Conservation (phyloP, 1,284 basidiomycete species). For the Puccinia coronata region DNA sequence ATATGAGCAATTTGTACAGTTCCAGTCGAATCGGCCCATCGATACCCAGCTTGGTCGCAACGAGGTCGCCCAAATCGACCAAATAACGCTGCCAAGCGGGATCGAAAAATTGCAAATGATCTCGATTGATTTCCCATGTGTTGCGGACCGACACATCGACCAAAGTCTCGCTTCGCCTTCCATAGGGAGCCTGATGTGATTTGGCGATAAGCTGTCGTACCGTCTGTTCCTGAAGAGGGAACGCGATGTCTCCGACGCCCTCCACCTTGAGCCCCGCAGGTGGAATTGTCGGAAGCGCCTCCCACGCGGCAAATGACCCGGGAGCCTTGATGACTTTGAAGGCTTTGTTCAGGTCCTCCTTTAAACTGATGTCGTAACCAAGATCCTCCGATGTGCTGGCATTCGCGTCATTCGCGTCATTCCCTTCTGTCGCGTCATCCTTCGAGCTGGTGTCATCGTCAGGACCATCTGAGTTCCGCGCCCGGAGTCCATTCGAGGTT, state of each 20-base stretch:
- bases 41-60: not conserved
- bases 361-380: not conserved
- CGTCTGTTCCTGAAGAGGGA: not conserved
- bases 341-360: not conserved
- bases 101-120: slow-evolving; percentile 12
- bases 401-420: too few relatives aligned
- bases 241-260: not conserved
- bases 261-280: slow-evolving; percentile 7
- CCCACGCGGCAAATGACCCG: slow-evolving; percentile 10
- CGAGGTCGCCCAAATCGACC: not conserved
- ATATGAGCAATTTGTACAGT: not conserved
- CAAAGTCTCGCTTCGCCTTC: not conserved
- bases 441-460: too few relatives aligned
- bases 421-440: too few relatives aligned
- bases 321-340: not conserved
- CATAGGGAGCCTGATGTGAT: slow-evolving; percentile 9
- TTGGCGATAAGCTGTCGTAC: slow-evolving; percentile 6
- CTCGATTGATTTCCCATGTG: not conserved
- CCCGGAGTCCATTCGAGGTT: too few relatives aligned
- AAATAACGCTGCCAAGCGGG: not conserved
- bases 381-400: too few relatives aligned
- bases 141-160: not conserved
- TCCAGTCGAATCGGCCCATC: not conserved
- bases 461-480: too few relatives aligned
- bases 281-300: slow-evolving; percentile 6